A percentile compares a stretch with the other conserved stretches of the same genome.
phyloP scores from a whole-genome alignment of 345 rosid species.

The Salix suchowensis region DNA sequence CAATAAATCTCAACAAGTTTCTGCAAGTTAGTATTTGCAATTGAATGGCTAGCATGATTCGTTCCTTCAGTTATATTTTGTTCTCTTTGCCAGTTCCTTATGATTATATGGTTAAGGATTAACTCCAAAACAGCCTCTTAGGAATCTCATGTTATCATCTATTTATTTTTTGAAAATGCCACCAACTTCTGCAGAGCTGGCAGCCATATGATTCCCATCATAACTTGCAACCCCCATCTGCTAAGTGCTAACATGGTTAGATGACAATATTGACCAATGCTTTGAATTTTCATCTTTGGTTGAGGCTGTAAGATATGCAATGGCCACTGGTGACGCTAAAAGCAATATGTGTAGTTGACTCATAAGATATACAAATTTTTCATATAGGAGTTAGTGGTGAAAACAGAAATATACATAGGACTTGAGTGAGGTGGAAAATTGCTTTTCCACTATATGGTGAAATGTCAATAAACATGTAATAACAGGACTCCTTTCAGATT shows the following conservation, averaged over 20 bases:
- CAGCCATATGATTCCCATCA: not conserved
- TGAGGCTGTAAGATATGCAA: not conserved
- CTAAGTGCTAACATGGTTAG: not conserved
- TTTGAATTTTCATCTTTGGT: not conserved
- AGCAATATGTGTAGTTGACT: not conserved
- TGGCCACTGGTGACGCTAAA: not conserved
- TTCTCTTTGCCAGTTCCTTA: not conserved
- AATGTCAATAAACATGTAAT: not conserved
- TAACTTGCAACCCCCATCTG: not conserved
- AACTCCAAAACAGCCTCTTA: not conserved
- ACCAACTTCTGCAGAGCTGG: not conserved
- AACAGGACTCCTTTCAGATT: not conserved
- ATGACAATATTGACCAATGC: not conserved
- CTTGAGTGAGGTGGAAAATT: not conserved
- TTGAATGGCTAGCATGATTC: not conserved
- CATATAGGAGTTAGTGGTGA: not conserved
- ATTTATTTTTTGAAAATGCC: not conserved
- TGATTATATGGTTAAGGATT: not conserved
- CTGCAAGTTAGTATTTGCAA: constrained; percentile 63
- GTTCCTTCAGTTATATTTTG: not conserved
- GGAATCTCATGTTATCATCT: not conserved
- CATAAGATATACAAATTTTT: not conserved
- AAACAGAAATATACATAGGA: not conserved
- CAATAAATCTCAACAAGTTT: constrained; percentile 85
- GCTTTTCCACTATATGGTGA: not conserved